A percentile compares a stretch with the other conserved stretches of the same genome.
phyloP scores from a whole-genome alignment of 148 eudicot species.

The Rhododendron vialii region DNA sequence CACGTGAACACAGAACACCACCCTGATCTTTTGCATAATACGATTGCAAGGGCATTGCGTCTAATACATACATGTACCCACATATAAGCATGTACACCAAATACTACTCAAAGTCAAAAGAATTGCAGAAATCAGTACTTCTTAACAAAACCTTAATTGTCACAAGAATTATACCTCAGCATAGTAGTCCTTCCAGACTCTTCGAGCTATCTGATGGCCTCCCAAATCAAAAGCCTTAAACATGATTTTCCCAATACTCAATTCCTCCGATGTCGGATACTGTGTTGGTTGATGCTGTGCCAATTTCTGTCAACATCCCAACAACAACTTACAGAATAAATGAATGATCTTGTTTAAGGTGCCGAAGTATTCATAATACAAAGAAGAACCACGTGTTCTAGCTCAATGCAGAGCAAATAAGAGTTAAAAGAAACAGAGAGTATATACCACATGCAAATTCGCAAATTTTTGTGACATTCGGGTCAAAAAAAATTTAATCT shows the following conservation, averaged over 20 bases:
- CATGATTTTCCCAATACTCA: constrained; percentile 73
- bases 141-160: background rate
- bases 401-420: background rate
- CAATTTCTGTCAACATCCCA: constrained; percentile 42
- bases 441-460: too few species aligned
- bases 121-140: too few species aligned
- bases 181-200: constrained; percentile 83
- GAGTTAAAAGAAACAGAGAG: background rate
- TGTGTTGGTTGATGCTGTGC: constrained; percentile 78
- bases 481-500: background rate
- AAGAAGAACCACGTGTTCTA: background rate
- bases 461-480: too few species aligned
- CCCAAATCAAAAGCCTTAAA: constrained; percentile 81
- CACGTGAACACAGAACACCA: background rate
- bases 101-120: too few species aligned
- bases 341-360: background rate
- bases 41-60: too few species aligned
- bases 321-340: background rate
- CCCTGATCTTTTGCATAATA: too few species aligned
- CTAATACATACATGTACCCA: too few species aligned
- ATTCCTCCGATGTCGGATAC: constrained; percentile 69
- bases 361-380: background rate
- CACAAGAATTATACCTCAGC: constrained; percentile 44
- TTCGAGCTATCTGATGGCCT: constrained; percentile 73
- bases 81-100: too few species aligned